A percentile compares a stretch with the other conserved stretches of the same genome.
Conservation (phyloP, 371 early-diverging fungal species). For the Spiromyces aspiralis region DNA sequence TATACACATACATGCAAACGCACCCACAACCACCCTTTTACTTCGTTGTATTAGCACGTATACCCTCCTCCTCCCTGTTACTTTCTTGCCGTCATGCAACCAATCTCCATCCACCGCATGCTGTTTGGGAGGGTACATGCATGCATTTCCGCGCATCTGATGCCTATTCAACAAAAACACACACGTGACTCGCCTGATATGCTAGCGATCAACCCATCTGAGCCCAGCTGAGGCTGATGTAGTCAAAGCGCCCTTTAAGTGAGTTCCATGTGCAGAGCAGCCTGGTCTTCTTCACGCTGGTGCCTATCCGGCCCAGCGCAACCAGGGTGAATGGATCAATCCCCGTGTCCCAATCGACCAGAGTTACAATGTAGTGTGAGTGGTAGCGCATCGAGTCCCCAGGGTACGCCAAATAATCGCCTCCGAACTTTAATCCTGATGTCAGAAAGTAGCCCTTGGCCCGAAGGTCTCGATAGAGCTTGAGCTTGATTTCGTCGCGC, state of each 20-base stretch:
- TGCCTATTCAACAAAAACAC: no score
- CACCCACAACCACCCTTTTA: no score
- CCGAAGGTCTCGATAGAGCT: constrained; percentile 25
- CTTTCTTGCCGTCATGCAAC: no score
- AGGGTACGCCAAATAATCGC: constrained; percentile 33
- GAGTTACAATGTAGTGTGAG: constrained; percentile 21
- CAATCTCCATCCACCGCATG: no score
- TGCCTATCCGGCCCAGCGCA: constrained; percentile 23
- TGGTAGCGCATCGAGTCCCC: constrained; percentile 32
- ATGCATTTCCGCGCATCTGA: no score
- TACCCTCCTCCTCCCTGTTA: no score
- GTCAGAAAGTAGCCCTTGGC: constrained; percentile 25
- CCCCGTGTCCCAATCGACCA: constrained; percentile 6
- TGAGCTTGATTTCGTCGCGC: constrained; percentile 8
- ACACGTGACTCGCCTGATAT: no score
- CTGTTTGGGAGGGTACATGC: no score
- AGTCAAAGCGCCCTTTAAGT: constrained; percentile 1
- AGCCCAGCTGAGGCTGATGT: constrained; percentile 23
- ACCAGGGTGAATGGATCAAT: constrained; percentile 20
- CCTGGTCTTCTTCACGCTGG: constrained; percentile 27
- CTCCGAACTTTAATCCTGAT: constrained; percentile 32
- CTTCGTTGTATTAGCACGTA: no score
- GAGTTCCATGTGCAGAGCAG: constrained; percentile 23
- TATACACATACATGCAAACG: no score
- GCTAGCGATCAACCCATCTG: constrained; percentile 1